Conservation (phyloP, 2,329 filamentous ascomycete genomes). For the Aspergillus sp. region DNA sequence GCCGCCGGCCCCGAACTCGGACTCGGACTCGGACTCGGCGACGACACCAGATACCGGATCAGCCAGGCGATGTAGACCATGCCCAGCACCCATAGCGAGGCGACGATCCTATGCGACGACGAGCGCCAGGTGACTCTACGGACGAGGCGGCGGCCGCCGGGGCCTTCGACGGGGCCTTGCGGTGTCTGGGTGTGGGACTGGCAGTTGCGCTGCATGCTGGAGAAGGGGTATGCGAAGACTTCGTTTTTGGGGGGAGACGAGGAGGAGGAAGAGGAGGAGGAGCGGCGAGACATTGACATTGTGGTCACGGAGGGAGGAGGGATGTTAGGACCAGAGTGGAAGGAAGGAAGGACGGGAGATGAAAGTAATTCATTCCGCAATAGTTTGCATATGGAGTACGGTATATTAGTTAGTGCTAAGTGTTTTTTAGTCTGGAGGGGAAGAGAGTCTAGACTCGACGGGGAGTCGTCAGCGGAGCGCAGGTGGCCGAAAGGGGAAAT, state of each 20-base stretch:
- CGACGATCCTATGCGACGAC: slow-evolving; percentile 34
- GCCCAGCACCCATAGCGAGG: slow-evolving; percentile 31
- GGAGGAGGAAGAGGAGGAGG: neutral
- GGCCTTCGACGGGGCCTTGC: slow-evolving; percentile 32
- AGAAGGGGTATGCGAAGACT: slow-evolving; percentile 26
- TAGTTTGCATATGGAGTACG: too few species aligned
- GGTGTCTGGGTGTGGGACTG: slow-evolving; percentile 16
- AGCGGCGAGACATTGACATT: neutral
- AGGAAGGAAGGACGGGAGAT: too few species aligned
- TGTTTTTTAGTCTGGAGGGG: too few species aligned
- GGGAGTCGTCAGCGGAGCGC: too few species aligned
- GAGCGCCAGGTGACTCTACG: slow-evolving; percentile 35
- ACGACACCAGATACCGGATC: slow-evolving; percentile 27
- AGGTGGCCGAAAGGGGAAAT: too few species aligned
- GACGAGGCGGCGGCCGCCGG: slow-evolving; percentile 29
- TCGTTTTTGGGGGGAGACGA: slow-evolving; percentile 9
- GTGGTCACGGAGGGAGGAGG: too few species aligned
- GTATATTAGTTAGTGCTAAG: too few species aligned
- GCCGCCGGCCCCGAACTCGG: neutral
- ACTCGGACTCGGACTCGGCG: neutral
- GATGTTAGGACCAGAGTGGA: too few species aligned
- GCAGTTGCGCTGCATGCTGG: slow-evolving; percentile 15
- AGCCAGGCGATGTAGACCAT: slow-evolving; percentile 34
- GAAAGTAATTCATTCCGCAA: too few species aligned
- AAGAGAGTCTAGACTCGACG: too few species aligned